Evolutionary conservation across 2,329 filamentous ascomycete genomes (phyloP).

Genomic region (Ophiosphaerella narmari): DNA sequence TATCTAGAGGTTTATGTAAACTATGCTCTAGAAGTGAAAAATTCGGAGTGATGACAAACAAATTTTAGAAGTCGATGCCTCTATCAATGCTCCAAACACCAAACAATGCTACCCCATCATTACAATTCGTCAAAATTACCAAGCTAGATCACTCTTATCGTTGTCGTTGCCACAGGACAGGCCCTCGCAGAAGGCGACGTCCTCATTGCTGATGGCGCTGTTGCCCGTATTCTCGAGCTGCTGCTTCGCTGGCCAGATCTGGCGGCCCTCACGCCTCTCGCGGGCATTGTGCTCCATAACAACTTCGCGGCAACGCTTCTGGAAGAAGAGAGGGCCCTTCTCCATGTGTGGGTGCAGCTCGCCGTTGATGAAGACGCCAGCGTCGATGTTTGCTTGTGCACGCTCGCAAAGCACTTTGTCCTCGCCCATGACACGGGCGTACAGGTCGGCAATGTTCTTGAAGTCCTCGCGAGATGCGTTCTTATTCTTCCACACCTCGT

Average conservation of each 20-base stretch:
- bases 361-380: conserved; percentile 66
- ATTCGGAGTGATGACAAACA: background rate
- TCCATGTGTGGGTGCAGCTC: conserved; percentile 66
- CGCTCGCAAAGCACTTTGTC: conserved; percentile 66
- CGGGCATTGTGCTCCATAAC: conserved; percentile 54
- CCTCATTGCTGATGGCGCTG: conserved; percentile 26
- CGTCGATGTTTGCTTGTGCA: conserved; percentile 65
- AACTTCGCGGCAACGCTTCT: conserved; percentile 56
- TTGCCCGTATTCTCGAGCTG: conserved; percentile 23
- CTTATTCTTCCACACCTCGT: conserved; percentile 68
- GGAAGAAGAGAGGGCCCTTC: conserved; percentile 63
- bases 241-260: conserved; percentile 60
- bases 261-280: conserved; percentile 51
- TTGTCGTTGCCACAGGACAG: conserved; percentile 31
- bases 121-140: conserved; percentile 16
- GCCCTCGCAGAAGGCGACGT: conserved; percentile 35
- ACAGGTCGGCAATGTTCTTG: conserved; percentile 61
- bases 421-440: conserved; percentile 67
- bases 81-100: conserved; percentile 24
- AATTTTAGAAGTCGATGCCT: conserved; percentile 17
- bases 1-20: background rate
- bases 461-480: conserved; percentile 64
- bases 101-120: conserved; percentile 18
- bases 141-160: conserved; percentile 33
- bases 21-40: background rate